phyloP scores from a whole-genome alignment of 352 stramenopile genomes.

The Pythium brachiatum region DNA sequence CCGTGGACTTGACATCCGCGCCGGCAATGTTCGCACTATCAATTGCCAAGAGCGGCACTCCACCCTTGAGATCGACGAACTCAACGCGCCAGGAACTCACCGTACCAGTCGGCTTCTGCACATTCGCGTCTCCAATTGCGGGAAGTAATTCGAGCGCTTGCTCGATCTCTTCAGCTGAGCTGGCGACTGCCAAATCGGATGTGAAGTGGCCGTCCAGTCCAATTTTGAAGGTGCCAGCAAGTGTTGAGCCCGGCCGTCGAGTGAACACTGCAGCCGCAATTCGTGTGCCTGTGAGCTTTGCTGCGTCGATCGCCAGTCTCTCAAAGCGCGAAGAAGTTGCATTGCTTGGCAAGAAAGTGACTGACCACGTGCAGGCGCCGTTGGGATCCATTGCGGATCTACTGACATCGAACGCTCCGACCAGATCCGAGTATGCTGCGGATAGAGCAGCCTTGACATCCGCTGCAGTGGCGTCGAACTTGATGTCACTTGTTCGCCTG shows the following conservation, averaged over 20 bases:
- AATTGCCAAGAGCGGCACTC: slow-evolving; percentile 13
- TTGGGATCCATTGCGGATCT: slow-evolving; percentile 32
- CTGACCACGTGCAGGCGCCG: slow-evolving; percentile 32
- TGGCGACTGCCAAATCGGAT: slow-evolving; percentile 7
- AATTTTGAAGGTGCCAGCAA: slow-evolving; percentile 29
- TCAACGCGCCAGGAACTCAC: slow-evolving; percentile 27
- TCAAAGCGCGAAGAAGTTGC: slow-evolving; percentile 15
- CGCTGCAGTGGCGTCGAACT: slow-evolving; percentile 37
- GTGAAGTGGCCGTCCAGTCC: slow-evolving; percentile 27
- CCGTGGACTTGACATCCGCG: slow-evolving; percentile 4
- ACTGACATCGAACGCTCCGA: slow-evolving; percentile 28
- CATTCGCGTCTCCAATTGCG: slow-evolving; percentile 16
- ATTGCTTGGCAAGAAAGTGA: slow-evolving; percentile 33
- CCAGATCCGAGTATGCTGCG: slow-evolving; percentile 15
- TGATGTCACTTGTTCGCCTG: slow-evolving; percentile 35
- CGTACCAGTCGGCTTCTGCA: slow-evolving; percentile 11
- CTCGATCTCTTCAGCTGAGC: slow-evolving; percentile 25
- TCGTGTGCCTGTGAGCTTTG: slow-evolving; percentile 23
- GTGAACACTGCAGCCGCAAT: slow-evolving; percentile 10
- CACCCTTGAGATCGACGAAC: slow-evolving; percentile 22
- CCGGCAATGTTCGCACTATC: slow-evolving; percentile 16
- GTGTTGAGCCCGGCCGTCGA: slow-evolving; percentile 17
- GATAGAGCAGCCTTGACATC: slow-evolving; percentile 39
- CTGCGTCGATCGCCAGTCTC: slow-evolving; percentile 23
- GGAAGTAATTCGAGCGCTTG: slow-evolving; percentile 25